Evolutionary conservation across 2,329 filamentous ascomycete species (phyloP).

Genomic region (Hysterium pulicare): DNA sequence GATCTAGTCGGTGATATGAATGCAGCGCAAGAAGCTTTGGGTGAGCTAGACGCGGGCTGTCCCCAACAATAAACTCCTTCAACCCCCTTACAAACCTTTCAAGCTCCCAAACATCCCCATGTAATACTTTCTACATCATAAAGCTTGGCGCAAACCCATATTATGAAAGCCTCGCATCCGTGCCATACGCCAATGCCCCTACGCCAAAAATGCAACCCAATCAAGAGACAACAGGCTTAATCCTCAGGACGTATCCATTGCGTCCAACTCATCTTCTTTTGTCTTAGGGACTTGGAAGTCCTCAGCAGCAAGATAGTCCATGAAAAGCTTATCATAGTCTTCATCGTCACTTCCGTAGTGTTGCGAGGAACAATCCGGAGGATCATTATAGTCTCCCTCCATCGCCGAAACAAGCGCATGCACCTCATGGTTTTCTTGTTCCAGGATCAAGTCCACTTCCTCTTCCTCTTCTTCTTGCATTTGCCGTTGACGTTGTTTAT

Average conservation of each 20-base stretch:
- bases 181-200: neutral
- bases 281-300: constrained; percentile 40
- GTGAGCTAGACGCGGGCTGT: constrained; percentile 58
- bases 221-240: constrained; percentile 8
- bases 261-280: constrained; percentile 18
- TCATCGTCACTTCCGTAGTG: constrained; percentile 54
- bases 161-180: neutral
- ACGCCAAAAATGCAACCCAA: neutral
- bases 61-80: constrained; percentile 59
- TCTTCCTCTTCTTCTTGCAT: constrained; percentile 13
- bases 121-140: too few species aligned
- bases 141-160: neutral
- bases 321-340: constrained; percentile 62
- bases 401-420: constrained; percentile 45
- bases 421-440: constrained; percentile 44
- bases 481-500: constrained; percentile 15
- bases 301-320: constrained; percentile 51
- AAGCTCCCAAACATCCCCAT: neutral
- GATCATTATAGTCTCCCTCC: constrained; percentile 26
- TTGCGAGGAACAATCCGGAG: constrained; percentile 19
- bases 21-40: constrained; percentile 67
- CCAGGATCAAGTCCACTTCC: constrained; percentile 38
- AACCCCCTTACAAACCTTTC: neutral
- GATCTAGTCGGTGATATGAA: constrained; percentile 90
- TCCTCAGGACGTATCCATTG: constrained; percentile 36